Evolutionary conservation across 1,139 yeast genomes (phyloP).

Genomic region (Debaryomyces nepalensis): DNA sequence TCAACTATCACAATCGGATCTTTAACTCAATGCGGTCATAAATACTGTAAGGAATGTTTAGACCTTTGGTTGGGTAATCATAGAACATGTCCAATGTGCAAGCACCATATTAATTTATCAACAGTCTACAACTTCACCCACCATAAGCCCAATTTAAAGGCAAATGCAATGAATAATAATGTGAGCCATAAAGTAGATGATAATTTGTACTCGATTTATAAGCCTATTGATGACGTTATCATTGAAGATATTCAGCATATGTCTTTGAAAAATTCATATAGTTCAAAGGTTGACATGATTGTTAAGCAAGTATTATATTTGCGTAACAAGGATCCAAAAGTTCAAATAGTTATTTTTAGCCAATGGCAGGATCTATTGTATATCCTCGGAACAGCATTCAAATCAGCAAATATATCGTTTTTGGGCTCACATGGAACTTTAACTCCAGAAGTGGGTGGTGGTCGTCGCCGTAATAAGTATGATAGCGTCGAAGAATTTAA

Average conservation of each 20-base stretch:
- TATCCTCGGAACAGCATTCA: conserved; percentile 70
- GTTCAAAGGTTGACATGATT: conserved; percentile 85
- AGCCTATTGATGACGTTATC: conserved; percentile 45
- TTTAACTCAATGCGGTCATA: conserved; percentile 87
- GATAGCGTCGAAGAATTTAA: conserved; percentile 68
- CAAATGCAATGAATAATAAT: conserved; percentile 40
- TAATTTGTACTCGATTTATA: conserved; percentile 50
- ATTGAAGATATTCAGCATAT: conserved; percentile 51
- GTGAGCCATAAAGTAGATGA: conserved; percentile 20
- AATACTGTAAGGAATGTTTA: conserved; percentile 79
- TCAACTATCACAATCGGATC: conserved; percentile 72
- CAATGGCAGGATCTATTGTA: conserved; percentile 83
- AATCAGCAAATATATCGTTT: conserved; percentile 57
- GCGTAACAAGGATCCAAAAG: conserved; percentile 58
- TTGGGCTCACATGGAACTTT: conserved; percentile 48
- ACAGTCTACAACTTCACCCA: conserved; percentile 66
- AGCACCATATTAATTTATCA: conserved; percentile 43
- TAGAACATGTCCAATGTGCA: conserved; percentile 80
- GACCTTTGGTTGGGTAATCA: conserved; percentile 65
- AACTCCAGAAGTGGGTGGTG: conserved; percentile 37
- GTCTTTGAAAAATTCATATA: conserved; percentile 57
- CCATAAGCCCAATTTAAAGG: conserved; percentile 51
- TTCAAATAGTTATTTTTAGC: conserved; percentile 83
- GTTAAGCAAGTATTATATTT: conserved; percentile 72
- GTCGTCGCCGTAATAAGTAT: conserved; percentile 33